Evolutionary conservation across 2,329 filamentous ascomycete genomes (phyloP).

Genomic region (Pleurostoma richardsiae): DNA sequence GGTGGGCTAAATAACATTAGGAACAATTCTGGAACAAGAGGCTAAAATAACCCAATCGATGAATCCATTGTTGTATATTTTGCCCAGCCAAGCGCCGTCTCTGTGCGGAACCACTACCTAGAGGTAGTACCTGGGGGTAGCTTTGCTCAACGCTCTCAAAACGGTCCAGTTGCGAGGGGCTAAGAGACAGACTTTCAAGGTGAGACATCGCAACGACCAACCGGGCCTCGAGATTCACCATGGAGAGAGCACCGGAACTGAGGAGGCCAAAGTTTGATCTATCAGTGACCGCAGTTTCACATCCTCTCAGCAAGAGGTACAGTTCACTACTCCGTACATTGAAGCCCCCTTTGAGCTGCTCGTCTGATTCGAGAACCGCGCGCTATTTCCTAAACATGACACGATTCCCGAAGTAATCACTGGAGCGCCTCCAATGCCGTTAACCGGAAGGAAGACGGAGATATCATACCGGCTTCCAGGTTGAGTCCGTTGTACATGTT

Average conservation of each 20-base stretch:
- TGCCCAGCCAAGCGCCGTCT: not conserved
- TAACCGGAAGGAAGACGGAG: not conserved
- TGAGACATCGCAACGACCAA: not conserved
- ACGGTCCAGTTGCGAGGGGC: no score
- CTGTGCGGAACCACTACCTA: no score
- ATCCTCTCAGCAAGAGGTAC: no score
- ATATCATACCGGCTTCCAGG: not conserved
- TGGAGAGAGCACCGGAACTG: no score
- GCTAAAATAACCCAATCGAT: not conserved
- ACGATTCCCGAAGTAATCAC: not conserved
- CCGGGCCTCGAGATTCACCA: no score
- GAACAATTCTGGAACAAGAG: conserved; percentile 13
- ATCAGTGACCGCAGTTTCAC: no score
- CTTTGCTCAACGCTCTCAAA: no score
- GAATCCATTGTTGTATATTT: not conserved
- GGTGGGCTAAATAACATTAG: conserved; percentile 4
- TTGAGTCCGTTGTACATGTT: no score
- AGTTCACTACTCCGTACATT: no score
- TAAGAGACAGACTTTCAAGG: conserved; percentile 1
- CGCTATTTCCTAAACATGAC: not conserved
- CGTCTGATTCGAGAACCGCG: conserved; percentile 27
- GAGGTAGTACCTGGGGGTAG: no score
- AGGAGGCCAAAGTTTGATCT: no score
- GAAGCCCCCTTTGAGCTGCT: no score
- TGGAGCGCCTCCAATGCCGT: not conserved